Evolutionary conservation across 1,284 basidiomycete species (phyloP), one percentile per base, ranked within the genome.

Genomic region (Exobasidium cylindrosporum): DNA sequence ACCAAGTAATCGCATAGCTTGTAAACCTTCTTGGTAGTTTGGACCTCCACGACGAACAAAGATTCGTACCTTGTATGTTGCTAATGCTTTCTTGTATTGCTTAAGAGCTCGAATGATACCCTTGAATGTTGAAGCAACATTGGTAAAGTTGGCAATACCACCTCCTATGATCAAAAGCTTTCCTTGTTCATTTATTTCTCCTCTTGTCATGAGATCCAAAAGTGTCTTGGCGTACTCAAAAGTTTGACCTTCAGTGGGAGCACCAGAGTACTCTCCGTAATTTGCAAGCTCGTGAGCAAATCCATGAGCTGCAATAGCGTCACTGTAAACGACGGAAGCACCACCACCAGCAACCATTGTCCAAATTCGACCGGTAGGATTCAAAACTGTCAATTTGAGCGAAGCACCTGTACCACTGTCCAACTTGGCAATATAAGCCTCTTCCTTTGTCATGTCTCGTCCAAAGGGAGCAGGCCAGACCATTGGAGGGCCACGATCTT

Each of bases 191-290:
- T 77, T 71, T 65, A 73, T 69, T 44, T 72, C 71, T 57, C 76
- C 77, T 24, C 95, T 92, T 59, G 92, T 97, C 83, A 98, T 93
- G 68, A 98, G 84, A 82, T 97, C 94, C 75, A 98, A 84, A 81
- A 98, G 94, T 32, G 96, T 98, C 86, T 97, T 97, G 72, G 95
- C 95, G 80, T 98, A 98, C 83, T 98, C 95, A 83, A 95, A 98
- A 1, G 95, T 98, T 84, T 98, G 95, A 58, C 91, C 92, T 83
- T 97, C 92, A 21, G 92, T 93, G 52, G 96, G 96, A 11, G 96
- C 96, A 81, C 96, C 96, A 72, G 92, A 95, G 86, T 98, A 98
- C 83, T 98, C 96, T 77, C 95, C 96, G 80, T 98, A 98, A 86
- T 98, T 98, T 82, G 96, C 95, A 66, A 98, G 89, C 83, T 98